These are phyloP conservation scores for Coemansia erecta DNA, from an alignment of 192 early-diverging fungal genomes.

Conservation along the genomic window DNA sequence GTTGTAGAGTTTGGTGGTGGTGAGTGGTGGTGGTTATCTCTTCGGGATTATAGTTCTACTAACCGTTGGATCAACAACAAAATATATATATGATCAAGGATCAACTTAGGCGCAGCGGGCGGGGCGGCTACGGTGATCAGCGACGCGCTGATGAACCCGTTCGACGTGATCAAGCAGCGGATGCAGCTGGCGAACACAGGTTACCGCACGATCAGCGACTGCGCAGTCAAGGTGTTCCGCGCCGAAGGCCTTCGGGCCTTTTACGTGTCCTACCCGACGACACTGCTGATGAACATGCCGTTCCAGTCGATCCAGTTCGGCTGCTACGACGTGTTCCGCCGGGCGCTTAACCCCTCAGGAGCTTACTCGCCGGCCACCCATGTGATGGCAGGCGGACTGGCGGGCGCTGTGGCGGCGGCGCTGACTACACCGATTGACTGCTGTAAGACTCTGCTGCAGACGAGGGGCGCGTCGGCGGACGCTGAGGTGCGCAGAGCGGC, in stretches of 20 bases:
- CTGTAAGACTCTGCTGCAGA: conserved; percentile 93
- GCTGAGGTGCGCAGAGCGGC: conserved; percentile 64
- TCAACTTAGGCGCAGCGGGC: conserved; percentile 80
- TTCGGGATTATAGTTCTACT: too few relatives aligned
- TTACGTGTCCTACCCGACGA: conserved; percentile 93
- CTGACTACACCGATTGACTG: conserved; percentile 95
- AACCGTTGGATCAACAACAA: too few relatives aligned
- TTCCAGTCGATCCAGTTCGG: conserved; percentile 94
- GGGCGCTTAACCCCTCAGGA: conserved; percentile 75
- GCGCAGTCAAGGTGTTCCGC: conserved; percentile 64
- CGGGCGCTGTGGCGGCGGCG: conserved; percentile 84
- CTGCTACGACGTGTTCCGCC: conserved; percentile 86
- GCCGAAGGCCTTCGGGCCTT: conserved; percentile 83
- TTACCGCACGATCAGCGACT: conserved; percentile 69
- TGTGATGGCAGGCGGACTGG: conserved; percentile 79
- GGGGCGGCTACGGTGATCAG: conserved; percentile 83
- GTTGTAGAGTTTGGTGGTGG: too few relatives aligned
- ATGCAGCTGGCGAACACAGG: conserved; percentile 83
- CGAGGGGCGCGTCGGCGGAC: conserved; percentile 76
- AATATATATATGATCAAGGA: too few relatives aligned
- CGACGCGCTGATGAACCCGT: conserved; percentile 95
- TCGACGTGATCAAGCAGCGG: conserved; percentile 96
- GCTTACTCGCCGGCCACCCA: conserved; percentile 86
- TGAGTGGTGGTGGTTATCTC: too few relatives aligned
- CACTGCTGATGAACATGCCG: conserved; percentile 90